A percentile compares a stretch with the other conserved stretches of the same genome.
phyloP scores from a whole-genome alignment of 2,329 filamentous ascomycete genomes.

The Fusarium guadeloupense region DNA sequence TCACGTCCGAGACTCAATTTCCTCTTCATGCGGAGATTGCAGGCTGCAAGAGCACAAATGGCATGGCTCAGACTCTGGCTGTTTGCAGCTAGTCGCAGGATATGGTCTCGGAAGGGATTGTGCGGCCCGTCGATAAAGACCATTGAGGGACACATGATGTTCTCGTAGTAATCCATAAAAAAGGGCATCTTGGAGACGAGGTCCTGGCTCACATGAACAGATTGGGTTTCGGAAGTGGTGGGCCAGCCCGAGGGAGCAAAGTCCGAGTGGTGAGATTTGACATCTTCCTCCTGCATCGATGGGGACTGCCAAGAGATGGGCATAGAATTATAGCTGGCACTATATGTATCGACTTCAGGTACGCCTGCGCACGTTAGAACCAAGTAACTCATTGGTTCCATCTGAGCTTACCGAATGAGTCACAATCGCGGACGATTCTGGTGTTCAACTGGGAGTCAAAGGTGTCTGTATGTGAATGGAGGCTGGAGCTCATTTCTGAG shows the following conservation, averaged over 20 bases:
- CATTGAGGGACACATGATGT: conserved; percentile 89
- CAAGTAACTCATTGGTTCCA: conserved; percentile 48
- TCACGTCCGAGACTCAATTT: conserved; percentile 70
- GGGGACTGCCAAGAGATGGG: conserved; percentile 58
- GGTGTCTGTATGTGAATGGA: conserved; percentile 67
- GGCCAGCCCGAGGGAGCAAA: conserved; percentile 60
- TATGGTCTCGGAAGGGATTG: conserved; percentile 87
- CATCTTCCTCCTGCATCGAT: conserved; percentile 55
- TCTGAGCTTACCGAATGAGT: conserved; percentile 62
- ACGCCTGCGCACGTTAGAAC: conserved; percentile 57
- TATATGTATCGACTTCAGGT: conserved; percentile 63
- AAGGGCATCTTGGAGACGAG: conserved; percentile 83
- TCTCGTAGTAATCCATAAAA: conserved; percentile 93
- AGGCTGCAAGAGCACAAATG: conserved; percentile 87
- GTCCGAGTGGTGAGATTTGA: conserved; percentile 55
- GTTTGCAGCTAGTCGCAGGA: conserved; percentile 78
- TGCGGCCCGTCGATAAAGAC: conserved; percentile 87
- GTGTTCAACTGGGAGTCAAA: conserved; percentile 65
- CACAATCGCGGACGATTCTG: conserved; percentile 64
- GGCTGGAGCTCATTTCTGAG: conserved; percentile 68
- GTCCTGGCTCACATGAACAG: conserved; percentile 65
- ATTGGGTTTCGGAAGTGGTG: conserved; percentile 55
- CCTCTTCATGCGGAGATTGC: conserved; percentile 88
- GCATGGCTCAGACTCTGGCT: conserved; percentile 91
- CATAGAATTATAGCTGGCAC: conserved; percentile 59